These are phyloP conservation scores for Scedosporium dehoogii DNA, from an alignment of 2,329 filamentous ascomycete genomes.

Conservation along the genomic window DNA sequence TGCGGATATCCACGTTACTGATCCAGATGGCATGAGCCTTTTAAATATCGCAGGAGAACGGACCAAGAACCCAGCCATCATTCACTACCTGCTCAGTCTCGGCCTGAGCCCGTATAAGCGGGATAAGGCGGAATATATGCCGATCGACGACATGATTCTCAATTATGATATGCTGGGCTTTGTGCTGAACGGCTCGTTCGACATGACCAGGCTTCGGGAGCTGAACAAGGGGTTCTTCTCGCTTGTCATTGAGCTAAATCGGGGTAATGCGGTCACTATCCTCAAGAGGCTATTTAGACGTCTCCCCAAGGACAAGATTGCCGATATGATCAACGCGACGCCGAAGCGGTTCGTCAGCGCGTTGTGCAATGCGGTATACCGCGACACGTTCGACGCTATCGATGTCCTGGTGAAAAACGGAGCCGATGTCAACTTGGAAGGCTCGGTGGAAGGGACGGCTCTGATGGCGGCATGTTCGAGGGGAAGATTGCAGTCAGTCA, in stretches of 20 bases:
- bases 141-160: constrained; percentile 30
- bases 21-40: constrained; percentile 4
- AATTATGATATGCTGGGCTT: constrained; percentile 81
- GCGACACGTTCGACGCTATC: constrained; percentile 7
- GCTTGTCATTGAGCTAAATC: constrained; percentile 5
- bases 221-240: constrained; percentile 4
- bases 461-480: constrained; percentile 11
- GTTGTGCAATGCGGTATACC: constrained; percentile 1
- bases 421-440: constrained; percentile 9
- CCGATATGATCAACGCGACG: constrained; percentile 1
- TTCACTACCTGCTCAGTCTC: constrained; percentile 8
- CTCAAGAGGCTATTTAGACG: constrained; percentile 4
- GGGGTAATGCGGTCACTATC: background rate
- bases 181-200: constrained; percentile 66
- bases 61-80: constrained; percentile 6
- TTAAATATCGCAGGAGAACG: constrained; percentile 6
- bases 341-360: constrained; percentile 1
- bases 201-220: constrained; percentile 7
- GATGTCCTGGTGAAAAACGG: constrained; percentile 7
- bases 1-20: background rate
- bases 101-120: constrained; percentile 10
- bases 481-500: constrained; percentile 5
- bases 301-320: constrained; percentile 1
- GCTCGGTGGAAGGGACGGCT: constrained; percentile 10
- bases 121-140: constrained; percentile 7